Conservation (phyloP, 495 filamentous ascomycete species). For the Aspergillus panamensis region DNA sequence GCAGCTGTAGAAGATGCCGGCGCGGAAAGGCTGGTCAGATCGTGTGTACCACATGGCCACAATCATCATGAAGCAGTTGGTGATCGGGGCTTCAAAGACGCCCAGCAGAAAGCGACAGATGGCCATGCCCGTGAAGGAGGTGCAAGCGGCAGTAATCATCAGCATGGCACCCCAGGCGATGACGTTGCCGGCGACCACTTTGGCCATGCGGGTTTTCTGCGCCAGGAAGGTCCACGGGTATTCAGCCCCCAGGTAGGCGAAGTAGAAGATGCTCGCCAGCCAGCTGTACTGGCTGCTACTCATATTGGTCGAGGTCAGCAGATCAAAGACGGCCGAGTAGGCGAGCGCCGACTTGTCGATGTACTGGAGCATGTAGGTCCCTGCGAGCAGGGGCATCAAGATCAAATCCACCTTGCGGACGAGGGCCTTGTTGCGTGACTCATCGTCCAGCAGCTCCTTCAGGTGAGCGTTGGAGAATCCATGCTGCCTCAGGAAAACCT, state of each 20-base stretch:
- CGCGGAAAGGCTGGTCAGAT: constrained; percentile 29
- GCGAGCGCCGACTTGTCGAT: constrained; percentile 39
- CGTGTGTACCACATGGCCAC: constrained; percentile 35
- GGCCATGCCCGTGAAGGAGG: constrained; percentile 36
- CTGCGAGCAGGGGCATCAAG: constrained; percentile 49
- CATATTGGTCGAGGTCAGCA: constrained; percentile 30
- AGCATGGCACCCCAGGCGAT: constrained; percentile 40
- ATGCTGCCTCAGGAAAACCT: constrained; percentile 33
- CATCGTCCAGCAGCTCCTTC: constrained; percentile 13
- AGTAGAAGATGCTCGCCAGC: constrained; percentile 56
- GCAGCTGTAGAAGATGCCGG: constrained; percentile 42
- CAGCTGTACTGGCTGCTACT: constrained; percentile 46
- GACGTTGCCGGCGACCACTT: constrained; percentile 15
- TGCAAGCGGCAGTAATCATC: constrained; percentile 35
- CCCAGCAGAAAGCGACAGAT: constrained; percentile 42
- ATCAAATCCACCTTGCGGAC: constrained; percentile 35
- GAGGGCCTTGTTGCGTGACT: constrained; percentile 6
- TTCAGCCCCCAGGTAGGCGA: constrained; percentile 36
- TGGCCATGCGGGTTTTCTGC: constrained; percentile 44
- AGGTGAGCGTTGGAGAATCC: constrained; percentile 24
- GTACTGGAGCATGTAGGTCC: constrained; percentile 46
- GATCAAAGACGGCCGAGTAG: constrained; percentile 38
- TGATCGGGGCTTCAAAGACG: constrained; percentile 35
- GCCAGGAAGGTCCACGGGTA: constrained; percentile 45
- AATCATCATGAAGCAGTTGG: constrained; percentile 44